Percentiles rank a stretch among this genome's conserved stretches.
Evolutionary conservation across 768 basidiomycete genomes (phyloP).

Genomic region (Psilocybe cyanescens): DNA sequence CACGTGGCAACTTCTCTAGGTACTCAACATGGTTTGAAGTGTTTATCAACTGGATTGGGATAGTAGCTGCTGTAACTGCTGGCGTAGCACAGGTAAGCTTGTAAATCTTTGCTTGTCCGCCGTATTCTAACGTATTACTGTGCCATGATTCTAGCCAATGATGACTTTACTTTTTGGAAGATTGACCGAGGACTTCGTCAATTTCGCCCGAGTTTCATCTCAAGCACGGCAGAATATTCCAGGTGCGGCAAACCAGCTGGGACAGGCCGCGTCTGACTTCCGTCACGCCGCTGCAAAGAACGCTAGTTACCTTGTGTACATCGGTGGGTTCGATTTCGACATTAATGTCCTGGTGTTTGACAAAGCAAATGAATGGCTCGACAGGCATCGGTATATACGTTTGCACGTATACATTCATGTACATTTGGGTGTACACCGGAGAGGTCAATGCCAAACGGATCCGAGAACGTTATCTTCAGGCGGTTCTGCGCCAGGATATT

Average conservation of each 20-base stretch:
- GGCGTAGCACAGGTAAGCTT: no score
- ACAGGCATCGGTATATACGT: conserved; percentile 73
- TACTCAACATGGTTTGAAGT: no score
- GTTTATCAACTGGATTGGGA: no score
- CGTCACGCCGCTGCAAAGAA: conserved; percentile 52
- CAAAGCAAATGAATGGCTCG: no score
- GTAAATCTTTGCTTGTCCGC: no score
- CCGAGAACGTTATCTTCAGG: conserved; percentile 79
- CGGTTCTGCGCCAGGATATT: conserved; percentile 83
- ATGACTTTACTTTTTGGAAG: conserved; percentile 86
- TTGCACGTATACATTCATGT: conserved; percentile 74
- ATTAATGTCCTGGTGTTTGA: background rate
- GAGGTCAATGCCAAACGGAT: conserved; percentile 83
- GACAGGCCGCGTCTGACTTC: conserved; percentile 45
- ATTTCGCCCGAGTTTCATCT: conserved; percentile 40
- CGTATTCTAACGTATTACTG: no score
- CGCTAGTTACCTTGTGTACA: conserved; percentile 64
- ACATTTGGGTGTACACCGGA: conserved; percentile 68
- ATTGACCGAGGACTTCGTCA: conserved; percentile 72
- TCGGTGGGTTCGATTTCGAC: conserved; percentile 48
- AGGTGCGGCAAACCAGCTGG: background rate
- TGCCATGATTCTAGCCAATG: conserved; percentile 49
- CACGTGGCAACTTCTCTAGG: no score
- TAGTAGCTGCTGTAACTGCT: no score
- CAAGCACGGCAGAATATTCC: background rate